Evolutionary conservation across 768 basidiomycete species (phyloP), one percentile per base, ranked within the genome.

Genomic region (Boletales sp.): DNA sequence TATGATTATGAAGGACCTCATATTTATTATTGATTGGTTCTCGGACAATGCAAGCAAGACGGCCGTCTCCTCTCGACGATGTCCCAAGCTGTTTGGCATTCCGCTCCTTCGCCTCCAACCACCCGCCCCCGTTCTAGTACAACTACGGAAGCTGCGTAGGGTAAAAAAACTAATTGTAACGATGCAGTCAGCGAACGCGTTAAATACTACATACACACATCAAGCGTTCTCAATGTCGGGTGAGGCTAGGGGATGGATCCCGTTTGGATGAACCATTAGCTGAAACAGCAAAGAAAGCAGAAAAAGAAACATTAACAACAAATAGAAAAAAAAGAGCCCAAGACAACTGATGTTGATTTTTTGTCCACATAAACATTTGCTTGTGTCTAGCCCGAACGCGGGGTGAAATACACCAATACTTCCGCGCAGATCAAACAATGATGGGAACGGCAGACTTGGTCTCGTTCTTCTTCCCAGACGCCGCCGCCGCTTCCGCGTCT

Each of bases 391-490:
- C 17, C 48, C 44, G 21, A 43, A 41, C 14, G 11, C 32, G 19
- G 21, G 13, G 39, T n/a, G 8, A 44, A 38, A 43, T 17, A 37
- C 44, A 14, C 17, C 17, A 21, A 35, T 19, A 19, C 10, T 17
- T 6, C 30, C 38, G 28, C 32, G 48, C n/a, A 19, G 1, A 30
- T 64, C 49, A 68, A 48, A 70, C 73, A 38, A 65, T 55, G 42
- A 75, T 71, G 11, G 74, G 64, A 36, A 76, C 65, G 8, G 79
- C 63, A 39, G 79, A 77, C 31, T 76, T 70, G 14, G 60, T 55
- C 38, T 79, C 83, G 50, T 80, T 77, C 61, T 84, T 83, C 69
- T 85, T 86, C 63, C 71, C 77, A 48, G 77, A 75, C 19, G 76
- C 78, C 9, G 75, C 79, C 18, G 80, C 79, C 41, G 63, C 78